Percentiles rank a stretch among this genome's conserved stretches.
phyloP scores from a whole-genome alignment of 805 yeast species.

The Starmera dryadoides region DNA sequence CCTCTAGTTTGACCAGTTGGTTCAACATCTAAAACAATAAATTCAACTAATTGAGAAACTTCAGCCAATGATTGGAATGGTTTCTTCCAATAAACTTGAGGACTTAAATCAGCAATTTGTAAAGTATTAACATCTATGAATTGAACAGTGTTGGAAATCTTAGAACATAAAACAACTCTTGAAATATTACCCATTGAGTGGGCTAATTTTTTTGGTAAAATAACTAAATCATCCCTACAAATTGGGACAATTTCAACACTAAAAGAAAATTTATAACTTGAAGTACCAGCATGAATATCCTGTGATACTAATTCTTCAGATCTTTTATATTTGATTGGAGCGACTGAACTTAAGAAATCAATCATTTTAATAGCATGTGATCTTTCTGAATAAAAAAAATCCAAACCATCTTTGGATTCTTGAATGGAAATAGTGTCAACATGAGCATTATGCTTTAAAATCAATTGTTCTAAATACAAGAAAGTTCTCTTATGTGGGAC shows the following conservation, averaged over 20 bases:
- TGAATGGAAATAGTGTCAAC: constrained; percentile 88
- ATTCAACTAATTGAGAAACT: constrained; percentile 72
- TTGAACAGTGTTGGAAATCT: constrained; percentile 75
- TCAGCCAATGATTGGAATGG: constrained; percentile 77
- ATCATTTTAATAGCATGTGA: constrained; percentile 93
- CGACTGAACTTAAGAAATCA: constrained; percentile 79
- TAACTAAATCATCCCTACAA: constrained; percentile 93
- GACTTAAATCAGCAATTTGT: constrained; percentile 66
- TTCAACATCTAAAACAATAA: constrained; percentile 88
- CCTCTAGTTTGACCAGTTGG: constrained; percentile 79
- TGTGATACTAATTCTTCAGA: constrained; percentile 88
- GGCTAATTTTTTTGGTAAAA: constrained; percentile 84
- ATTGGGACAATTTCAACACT: constrained; percentile 94
- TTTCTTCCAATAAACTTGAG: constrained; percentile 71
- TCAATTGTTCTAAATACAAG: constrained; percentile 90
- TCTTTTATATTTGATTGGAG: constrained; percentile 74
- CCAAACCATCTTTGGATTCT: constrained; percentile 90
- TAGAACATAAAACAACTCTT: constrained; percentile 77
- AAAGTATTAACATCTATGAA: constrained; percentile 80
- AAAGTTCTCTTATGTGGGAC: constrained; percentile 96
- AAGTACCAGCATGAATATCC: constrained; percentile 86
- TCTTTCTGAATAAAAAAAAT: constrained; percentile 82
- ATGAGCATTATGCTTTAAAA: constrained; percentile 88
- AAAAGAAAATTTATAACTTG: constrained; percentile 83
- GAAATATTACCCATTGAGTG: constrained; percentile 76